Evolutionary conservation across 1,284 basidiomycete species (phyloP), one percentile per base, ranked within the genome.

Genomic region (Termitomyces sp.): DNA sequence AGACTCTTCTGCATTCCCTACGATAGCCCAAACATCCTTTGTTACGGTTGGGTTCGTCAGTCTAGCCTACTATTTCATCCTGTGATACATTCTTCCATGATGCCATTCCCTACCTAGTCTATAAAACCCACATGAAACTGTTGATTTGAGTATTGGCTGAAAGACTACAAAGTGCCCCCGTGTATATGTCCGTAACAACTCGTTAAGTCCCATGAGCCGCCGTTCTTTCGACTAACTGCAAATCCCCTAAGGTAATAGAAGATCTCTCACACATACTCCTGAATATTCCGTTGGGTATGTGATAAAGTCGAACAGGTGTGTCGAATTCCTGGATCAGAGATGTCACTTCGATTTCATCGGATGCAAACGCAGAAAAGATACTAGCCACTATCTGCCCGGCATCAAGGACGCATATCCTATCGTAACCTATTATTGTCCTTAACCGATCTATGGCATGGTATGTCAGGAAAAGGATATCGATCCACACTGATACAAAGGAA

Each of bases 331-430:
- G 46, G 13, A 38, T 18, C 50, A 44, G 40, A 40, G 24, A 46
- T 5, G 24, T 10, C 14, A 43, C 31, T 34, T 19, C 14, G 18
- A 14, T 7, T 30, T 44, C 21, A 30, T 38, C 18, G 28, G 11
- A n/a, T 14, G 14, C 43, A 10, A 18, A 16, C 28, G 24, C 21
- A 68, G 4, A 13, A 18, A 16, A 37, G n/a, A 18, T 4, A 51
- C 74, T 56, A 55, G 77, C 78, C 45, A 76, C 79, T 49, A 88
- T 81, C 50, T 74, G 67, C 0, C 89, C 88, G 1, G 81, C 81
- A 58, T 86, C 84, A 65, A 91, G 78, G 42, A 91, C 87, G 60
- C 86, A 85, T 37, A 91, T 84, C 34, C 84, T 75, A 64, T 91
- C 86, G 64, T 86, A 88, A 26, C 81, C 75, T 55, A 88, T 83